A percentile compares a stretch with the other conserved stretches of the same genome.
These are phyloP conservation scores for Acacia acuminata DNA, from an alignment of 306 rosid species.

Conservation along the genomic window DNA sequence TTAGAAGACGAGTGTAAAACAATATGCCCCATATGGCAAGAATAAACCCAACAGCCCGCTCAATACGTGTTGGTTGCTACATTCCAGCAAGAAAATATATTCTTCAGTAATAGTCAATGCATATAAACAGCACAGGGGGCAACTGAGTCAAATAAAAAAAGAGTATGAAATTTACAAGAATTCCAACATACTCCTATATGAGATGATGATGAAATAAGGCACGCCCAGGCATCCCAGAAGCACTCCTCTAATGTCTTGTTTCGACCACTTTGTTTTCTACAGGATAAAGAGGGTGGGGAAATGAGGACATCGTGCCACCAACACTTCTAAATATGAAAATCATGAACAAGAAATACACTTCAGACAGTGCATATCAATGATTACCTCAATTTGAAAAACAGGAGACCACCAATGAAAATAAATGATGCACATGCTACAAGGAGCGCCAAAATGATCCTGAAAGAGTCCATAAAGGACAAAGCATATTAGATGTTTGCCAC, in stretches of 20 bases:
- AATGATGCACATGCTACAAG: slow-evolving; percentile 81
- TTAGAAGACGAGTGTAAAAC: slow-evolving; percentile 83
- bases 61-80: slow-evolving; percentile 87
- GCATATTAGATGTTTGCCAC: neutral
- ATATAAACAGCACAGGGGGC: slow-evolving; percentile 16
- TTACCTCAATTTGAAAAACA: slow-evolving; percentile 89
- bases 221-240: slow-evolving; percentile 99
- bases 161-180: slow-evolving; percentile 30
- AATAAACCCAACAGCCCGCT: slow-evolving; percentile 88
- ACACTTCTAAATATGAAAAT: neutral
- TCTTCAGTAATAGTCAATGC: slow-evolving; percentile 25
- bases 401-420: slow-evolving; percentile 77
- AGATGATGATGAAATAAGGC: slow-evolving; percentile 81
- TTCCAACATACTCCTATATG: slow-evolving; percentile 67
- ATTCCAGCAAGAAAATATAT: slow-evolving; percentile 28
- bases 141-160: neutral
- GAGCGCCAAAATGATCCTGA: slow-evolving; percentile 85
- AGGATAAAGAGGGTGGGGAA: neutral
- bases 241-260: slow-evolving; percentile 84
- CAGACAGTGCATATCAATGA: slow-evolving; percentile 27
- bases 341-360: slow-evolving; percentile 13
- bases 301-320: slow-evolving; percentile 5
- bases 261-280: slow-evolving; percentile 1
- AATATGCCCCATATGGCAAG: slow-evolving; percentile 98
- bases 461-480: slow-evolving; percentile 31